Evolutionary conservation across 2,329 filamentous ascomycete genomes (phyloP).

Genomic region (Diaporthe velutina): DNA sequence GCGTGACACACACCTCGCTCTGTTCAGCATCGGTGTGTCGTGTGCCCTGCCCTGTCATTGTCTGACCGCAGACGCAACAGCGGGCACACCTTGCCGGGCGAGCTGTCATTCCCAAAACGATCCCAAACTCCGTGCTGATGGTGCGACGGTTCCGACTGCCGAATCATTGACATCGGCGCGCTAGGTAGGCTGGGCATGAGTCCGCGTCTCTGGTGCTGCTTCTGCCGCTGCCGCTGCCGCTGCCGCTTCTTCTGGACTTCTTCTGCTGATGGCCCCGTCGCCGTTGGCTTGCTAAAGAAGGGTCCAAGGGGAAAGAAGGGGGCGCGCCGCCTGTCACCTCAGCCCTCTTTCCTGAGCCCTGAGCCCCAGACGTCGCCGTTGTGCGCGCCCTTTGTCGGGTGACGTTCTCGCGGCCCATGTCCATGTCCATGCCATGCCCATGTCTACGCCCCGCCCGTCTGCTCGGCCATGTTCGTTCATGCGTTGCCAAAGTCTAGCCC

Average conservation of each 20-base stretch:
- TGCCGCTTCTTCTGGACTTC: not conserved
- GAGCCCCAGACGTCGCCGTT: slow-evolving; percentile 8
- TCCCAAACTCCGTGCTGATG: slow-evolving; percentile 28
- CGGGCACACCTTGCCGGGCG: slow-evolving; percentile 16
- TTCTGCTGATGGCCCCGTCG: not conserved
- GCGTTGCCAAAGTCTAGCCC: not conserved
- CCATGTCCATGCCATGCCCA: not conserved
- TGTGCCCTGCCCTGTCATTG: slow-evolving; percentile 13
- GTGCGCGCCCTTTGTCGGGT: not conserved
- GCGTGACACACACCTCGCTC: not conserved
- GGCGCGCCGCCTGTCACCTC: slow-evolving; percentile 9
- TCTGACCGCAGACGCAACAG: slow-evolving; percentile 8
- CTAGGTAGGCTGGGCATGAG: slow-evolving; percentile 15
- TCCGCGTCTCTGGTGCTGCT: not conserved
- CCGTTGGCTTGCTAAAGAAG: not conserved
- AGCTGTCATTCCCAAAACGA: slow-evolving; percentile 31
- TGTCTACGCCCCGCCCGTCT: not conserved
- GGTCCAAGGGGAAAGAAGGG: not conserved
- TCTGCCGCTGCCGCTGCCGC: not conserved
- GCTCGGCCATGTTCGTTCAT: not conserved
- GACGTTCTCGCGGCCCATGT: not conserved
- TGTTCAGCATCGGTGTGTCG: not conserved
- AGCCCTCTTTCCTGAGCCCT: slow-evolving; percentile 24
- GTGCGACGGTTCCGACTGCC: slow-evolving; percentile 29
- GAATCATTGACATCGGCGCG: slow-evolving; percentile 19